phyloP scores from a whole-genome alignment of 2,329 filamentous ascomycete genomes.

The Leptographium procerum region DNA sequence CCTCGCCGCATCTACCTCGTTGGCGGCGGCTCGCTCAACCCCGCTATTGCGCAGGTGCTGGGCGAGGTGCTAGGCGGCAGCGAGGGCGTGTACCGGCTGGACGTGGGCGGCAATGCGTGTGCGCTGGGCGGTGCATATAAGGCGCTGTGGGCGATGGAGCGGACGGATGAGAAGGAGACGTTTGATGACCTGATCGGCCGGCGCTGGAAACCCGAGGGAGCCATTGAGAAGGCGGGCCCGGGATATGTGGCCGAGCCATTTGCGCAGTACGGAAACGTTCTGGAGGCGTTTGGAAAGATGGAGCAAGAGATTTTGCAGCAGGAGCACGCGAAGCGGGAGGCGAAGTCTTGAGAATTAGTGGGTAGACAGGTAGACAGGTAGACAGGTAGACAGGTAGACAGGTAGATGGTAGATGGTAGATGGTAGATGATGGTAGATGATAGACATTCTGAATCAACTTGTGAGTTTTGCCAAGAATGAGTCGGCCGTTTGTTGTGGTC shows the following conservation, averaged over 20 bases:
- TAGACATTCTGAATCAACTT: too few relatives aligned
- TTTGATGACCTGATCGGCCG: constrained; percentile 81
- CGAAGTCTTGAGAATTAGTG: background rate
- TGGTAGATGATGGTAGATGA: background rate
- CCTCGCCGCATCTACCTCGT: constrained; percentile 88
- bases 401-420: too few relatives aligned
- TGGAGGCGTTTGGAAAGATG: constrained; percentile 67
- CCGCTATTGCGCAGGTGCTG: constrained; percentile 73
- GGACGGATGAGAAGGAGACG: constrained; percentile 49
- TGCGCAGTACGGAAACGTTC: constrained; percentile 63
- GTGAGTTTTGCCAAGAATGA: too few relatives aligned
- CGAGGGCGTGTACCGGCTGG: constrained; percentile 86
- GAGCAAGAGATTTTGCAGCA: constrained; percentile 52
- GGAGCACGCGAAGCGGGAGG: constrained; percentile 12
- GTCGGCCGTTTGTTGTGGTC: too few relatives aligned
- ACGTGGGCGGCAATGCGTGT: constrained; percentile 92
- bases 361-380: too few relatives aligned
- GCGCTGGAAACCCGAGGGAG: constrained; percentile 76
- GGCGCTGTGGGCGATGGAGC: constrained; percentile 82
- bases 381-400: too few relatives aligned
- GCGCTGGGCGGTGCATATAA: constrained; percentile 92
- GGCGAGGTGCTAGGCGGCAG: constrained; percentile 80
- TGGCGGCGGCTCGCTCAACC: constrained; percentile 81
- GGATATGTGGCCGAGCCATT: constrained; percentile 70
- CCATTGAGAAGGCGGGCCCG: constrained; percentile 69